Evolutionary conservation across 2,329 filamentous ascomycete genomes (phyloP).

Genomic region (Fusarium buharicum): DNA sequence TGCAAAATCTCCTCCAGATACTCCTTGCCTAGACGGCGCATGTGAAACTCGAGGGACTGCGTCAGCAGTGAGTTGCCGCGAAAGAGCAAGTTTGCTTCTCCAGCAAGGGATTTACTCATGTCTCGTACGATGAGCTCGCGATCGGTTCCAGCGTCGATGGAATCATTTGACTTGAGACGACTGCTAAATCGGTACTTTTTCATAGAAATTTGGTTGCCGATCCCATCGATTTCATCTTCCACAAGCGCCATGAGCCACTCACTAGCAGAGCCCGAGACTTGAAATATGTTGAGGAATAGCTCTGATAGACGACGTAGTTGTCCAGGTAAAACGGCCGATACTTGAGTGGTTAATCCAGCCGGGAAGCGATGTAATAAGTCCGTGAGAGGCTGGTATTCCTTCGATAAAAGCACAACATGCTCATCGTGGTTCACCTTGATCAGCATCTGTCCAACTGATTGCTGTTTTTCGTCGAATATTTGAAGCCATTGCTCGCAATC

Average conservation of each 20-base stretch:
- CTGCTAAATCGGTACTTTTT: conserved; percentile 78
- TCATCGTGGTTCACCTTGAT: conserved; percentile 88
- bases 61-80: conserved; percentile 94
- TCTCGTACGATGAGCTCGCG: conserved; percentile 79
- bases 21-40: conserved; percentile 92
- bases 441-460: conserved; percentile 83
- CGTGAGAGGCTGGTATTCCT: conserved; percentile 85
- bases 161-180: conserved; percentile 77
- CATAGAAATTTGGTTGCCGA: conserved; percentile 81
- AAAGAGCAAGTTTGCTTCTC: conserved; percentile 94
- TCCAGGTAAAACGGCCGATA: conserved; percentile 80
- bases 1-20: conserved; percentile 88
- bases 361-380: conserved; percentile 87
- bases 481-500: conserved; percentile 91
- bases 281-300: conserved; percentile 91
- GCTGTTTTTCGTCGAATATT: conserved; percentile 78
- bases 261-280: conserved; percentile 83
- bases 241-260: conserved; percentile 95
- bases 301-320: conserved; percentile 85
- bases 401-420: conserved; percentile 84
- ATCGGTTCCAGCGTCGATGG: conserved; percentile 69
- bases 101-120: conserved; percentile 79
- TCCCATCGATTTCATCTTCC: conserved; percentile 96
- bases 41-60: conserved; percentile 92
- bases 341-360: conserved; percentile 83